phyloP scores from a whole-genome alignment of 2,329 filamentous ascomycete species.

The Cucurbitaria berberidis region DNA sequence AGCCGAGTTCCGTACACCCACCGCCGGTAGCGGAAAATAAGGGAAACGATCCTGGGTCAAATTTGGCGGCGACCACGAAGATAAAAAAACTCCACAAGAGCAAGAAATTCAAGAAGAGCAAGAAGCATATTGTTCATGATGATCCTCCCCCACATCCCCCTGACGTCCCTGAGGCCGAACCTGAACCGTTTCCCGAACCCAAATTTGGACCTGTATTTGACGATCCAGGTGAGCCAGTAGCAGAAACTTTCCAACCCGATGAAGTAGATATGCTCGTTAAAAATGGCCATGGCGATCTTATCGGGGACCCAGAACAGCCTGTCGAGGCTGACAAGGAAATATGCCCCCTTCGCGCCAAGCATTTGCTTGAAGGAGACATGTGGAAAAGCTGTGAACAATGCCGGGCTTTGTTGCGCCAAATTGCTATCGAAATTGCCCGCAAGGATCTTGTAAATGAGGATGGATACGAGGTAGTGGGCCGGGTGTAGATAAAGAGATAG shows the following conservation, averaged over 20 bases:
- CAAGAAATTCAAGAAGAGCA: no score
- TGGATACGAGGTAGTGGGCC: conserved; percentile 4
- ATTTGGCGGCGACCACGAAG: neutral
- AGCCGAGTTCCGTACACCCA: neutral
- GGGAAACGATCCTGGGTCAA: neutral
- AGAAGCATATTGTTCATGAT: no score
- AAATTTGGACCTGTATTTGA: neutral
- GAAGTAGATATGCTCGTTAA: neutral
- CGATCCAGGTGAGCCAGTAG: neutral
- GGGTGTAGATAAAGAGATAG: neutral
- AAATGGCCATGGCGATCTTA: neutral
- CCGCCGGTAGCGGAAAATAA: neutral
- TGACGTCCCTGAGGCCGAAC: neutral
- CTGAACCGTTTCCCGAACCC: neutral
- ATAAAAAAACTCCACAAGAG: neutral
- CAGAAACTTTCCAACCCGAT: neutral
- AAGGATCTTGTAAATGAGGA: neutral
- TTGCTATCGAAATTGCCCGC: conserved; percentile 13
- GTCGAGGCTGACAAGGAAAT: conserved; percentile 4
- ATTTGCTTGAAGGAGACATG: conserved; percentile 15
- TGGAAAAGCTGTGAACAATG: conserved; percentile 19
- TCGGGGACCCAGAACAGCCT: conserved; percentile 5
- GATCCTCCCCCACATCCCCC: no score
- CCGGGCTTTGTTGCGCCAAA: conserved; percentile 8
- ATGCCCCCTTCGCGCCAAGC: conserved; percentile 11